These are phyloP conservation scores for Hirschioporus abietinus DNA, from an alignment of 768 basidiomycete species.

Conservation along the genomic window DNA sequence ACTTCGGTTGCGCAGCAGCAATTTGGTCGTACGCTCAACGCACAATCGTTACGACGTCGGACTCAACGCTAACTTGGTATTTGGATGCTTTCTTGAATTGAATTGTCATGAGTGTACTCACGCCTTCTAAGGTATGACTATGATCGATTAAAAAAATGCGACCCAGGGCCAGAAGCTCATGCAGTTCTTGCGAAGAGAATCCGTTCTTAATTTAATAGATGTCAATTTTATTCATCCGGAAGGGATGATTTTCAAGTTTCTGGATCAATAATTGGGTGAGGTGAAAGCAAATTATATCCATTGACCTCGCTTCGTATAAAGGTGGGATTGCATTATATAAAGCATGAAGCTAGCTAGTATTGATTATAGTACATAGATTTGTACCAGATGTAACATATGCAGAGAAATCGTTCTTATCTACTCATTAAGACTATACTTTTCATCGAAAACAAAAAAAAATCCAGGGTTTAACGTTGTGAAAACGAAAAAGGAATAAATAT, in stretches of 20 bases:
- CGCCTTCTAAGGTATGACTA: constrained; percentile 42
- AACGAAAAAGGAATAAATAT: not conserved
- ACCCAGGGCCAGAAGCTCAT: constrained; percentile 46
- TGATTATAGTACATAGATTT: not conserved
- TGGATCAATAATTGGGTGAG: not conserved
- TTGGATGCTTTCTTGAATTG: not conserved
- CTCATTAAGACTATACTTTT: not conserved
- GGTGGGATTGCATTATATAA: not conserved
- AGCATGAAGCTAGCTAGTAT: not conserved
- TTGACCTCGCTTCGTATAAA: not conserved
- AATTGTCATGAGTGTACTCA: not conserved
- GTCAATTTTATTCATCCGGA: not conserved
- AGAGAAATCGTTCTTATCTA: not conserved
- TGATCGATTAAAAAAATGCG: constrained; percentile 55
- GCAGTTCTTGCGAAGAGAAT: not conserved
- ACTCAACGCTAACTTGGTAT: constrained; percentile 70
- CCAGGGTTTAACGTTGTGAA: not conserved
- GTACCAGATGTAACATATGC: not conserved
- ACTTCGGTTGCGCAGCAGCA: constrained; percentile 46
- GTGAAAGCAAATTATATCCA: not conserved
- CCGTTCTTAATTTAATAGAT: not conserved
- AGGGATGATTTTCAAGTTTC: not conserved
- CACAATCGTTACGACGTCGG: constrained; percentile 58
- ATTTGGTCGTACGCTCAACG: constrained; percentile 64
- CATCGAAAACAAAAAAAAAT: not conserved